These are phyloP conservation scores for Solanum habrochaites DNA, from an alignment of 257 asterid genomes.

Conservation along the genomic window DNA sequence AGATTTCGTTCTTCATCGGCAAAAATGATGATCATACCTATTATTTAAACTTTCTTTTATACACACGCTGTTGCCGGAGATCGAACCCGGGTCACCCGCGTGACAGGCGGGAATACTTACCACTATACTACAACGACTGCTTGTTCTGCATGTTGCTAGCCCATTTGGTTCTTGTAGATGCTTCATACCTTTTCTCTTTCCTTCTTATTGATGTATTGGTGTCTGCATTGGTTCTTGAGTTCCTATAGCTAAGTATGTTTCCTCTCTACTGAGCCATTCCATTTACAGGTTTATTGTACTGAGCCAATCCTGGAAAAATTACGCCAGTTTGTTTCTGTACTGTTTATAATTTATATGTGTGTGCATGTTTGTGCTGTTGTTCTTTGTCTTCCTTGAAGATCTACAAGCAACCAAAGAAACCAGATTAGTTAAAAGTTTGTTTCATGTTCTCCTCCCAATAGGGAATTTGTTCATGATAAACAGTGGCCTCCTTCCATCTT, in stretches of 20 bases:
- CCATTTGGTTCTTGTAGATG: not conserved
- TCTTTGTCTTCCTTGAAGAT: not conserved
- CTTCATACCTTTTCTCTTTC: not conserved
- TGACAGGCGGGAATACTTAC: conserved; percentile 57
- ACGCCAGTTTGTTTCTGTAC: too few species aligned
- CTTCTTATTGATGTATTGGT: not conserved
- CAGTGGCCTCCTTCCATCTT: not conserved
- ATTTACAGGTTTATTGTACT: not conserved
- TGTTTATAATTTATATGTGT: not conserved
- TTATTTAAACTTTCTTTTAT: too few species aligned
- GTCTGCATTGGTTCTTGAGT: not conserved
- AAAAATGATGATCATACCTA: conserved; percentile 3
- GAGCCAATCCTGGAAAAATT: not conserved
- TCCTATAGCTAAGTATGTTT: not conserved
- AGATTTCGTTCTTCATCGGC: conserved; percentile 40
- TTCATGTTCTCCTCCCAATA: not conserved
- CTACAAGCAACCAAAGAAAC: not conserved
- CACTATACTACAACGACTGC: conserved; percentile 52
- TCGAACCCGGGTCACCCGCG: conserved; percentile 43
- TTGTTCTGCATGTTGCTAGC: not conserved
- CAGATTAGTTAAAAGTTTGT: not conserved
- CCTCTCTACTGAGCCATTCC: not conserved
- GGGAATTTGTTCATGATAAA: not conserved
- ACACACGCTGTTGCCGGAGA: not conserved
- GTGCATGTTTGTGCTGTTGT: not conserved